phyloP scores from a whole-genome alignment of 768 basidiomycete species.

The Boletus coccyginus region DNA sequence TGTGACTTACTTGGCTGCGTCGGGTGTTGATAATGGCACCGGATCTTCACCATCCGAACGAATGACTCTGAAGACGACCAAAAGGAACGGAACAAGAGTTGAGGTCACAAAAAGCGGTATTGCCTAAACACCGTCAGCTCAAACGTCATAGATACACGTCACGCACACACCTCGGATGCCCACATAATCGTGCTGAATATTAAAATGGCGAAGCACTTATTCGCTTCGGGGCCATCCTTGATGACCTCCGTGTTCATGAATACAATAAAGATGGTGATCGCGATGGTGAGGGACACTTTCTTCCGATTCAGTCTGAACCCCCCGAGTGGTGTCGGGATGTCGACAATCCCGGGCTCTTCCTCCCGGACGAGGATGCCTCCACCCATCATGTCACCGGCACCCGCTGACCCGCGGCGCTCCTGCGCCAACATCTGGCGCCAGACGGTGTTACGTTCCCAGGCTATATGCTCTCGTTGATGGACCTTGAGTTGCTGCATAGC shows the following conservation, averaged over 20 bases:
- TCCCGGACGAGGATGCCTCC: conserved; percentile 49
- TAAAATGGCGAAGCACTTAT: conserved; percentile 87
- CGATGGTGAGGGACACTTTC: conserved; percentile 54
- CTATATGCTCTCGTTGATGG: conserved; percentile 89
- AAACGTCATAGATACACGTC: not conserved
- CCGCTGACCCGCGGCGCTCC: conserved; percentile 57
- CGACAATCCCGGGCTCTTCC: conserved; percentile 34
- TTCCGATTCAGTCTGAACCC: conserved; percentile 62
- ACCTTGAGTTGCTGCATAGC: conserved; percentile 83
- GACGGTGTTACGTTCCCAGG: conserved; percentile 96
- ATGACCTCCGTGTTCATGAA: conserved; percentile 63
- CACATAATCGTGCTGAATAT: conserved; percentile 89
- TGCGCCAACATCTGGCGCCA: conserved; percentile 95
- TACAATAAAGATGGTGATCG: conserved; percentile 53
- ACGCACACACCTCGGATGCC: conserved; percentile 82
- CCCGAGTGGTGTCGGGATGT: conserved; percentile 65
- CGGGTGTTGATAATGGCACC: conserved; percentile 49
- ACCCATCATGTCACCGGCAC: conserved; percentile 34
- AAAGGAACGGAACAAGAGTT: conserved; percentile 79
- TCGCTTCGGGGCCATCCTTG: conserved; percentile 61
- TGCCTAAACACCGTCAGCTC: conserved; percentile 50
- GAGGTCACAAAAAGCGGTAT: conserved; percentile 98
- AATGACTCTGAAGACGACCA: conserved; percentile 83
- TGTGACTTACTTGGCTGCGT: conserved; percentile 79
- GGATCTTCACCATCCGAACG: conserved; percentile 48